phyloP scores from a whole-genome alignment of 2,329 filamentous ascomycete species.

The Claviceps fusiformis region DNA sequence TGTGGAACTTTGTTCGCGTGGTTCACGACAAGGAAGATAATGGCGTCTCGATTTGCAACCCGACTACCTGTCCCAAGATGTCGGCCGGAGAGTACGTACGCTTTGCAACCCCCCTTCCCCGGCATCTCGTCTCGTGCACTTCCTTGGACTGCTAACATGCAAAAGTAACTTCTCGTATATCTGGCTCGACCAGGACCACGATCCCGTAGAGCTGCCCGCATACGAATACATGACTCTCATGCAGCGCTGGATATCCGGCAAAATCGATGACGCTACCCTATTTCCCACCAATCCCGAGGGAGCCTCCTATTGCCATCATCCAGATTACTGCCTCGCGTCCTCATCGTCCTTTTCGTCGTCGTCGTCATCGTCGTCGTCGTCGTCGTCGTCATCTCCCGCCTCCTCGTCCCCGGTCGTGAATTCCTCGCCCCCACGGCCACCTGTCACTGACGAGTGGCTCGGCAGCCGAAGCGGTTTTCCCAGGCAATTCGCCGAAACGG shows the following conservation, averaged over 20 bases:
- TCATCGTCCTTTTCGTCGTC: background rate
- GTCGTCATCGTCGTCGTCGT: background rate
- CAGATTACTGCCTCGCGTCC: constrained; percentile 26
- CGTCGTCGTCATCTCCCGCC: background rate
- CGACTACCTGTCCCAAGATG: constrained; percentile 76
- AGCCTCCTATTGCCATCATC: constrained; percentile 45
- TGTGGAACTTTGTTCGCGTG: constrained; percentile 80
- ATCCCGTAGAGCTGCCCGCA: constrained; percentile 76
- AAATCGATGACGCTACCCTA: constrained; percentile 70
- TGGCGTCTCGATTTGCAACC: constrained; percentile 68
- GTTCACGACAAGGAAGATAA: constrained; percentile 76
- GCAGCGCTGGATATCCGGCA: constrained; percentile 87
- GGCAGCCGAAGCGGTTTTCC: constrained; percentile 84
- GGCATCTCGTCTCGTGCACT: background rate
- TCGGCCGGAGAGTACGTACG: constrained; percentile 63
- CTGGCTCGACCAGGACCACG: constrained; percentile 62
- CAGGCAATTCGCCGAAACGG: constrained; percentile 67
- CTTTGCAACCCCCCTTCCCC: background rate
- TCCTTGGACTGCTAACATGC: background rate
- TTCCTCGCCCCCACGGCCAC: constrained; percentile 32
- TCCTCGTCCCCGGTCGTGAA: constrained; percentile 16
- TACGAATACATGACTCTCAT: constrained; percentile 84
- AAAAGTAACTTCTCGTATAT: constrained; percentile 80
- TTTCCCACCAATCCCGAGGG: constrained; percentile 70
- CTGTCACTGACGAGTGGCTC: constrained; percentile 53